Evolutionary conservation across 1,139 yeast species (phyloP).

Genomic region (Debaryomycetaceae sp.): DNA sequence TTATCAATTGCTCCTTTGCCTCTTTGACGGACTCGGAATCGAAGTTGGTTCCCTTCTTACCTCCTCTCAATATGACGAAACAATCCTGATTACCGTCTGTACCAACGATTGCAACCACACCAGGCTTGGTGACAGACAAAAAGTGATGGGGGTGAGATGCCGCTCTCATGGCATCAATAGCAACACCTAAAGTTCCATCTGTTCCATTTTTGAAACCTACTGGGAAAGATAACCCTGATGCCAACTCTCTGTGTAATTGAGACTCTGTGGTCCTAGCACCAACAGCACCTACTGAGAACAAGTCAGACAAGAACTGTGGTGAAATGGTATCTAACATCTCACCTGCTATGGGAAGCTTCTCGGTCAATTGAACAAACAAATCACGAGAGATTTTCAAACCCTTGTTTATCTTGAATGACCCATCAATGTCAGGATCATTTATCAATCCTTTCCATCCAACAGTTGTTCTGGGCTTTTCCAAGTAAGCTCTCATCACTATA

Average conservation of each 20-base stretch:
- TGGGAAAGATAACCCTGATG: conserved; percentile 94
- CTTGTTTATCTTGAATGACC: conserved; percentile 89
- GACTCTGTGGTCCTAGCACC: conserved; percentile 99
- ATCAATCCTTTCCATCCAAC: conserved; percentile 99
- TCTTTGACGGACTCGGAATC: conserved; percentile 69
- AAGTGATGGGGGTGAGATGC: conserved; percentile 94
- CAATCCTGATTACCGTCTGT: conserved; percentile 92
- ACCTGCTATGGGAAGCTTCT: conserved; percentile 82
- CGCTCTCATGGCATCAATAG: conserved; percentile 90
- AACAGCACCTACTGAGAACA: conserved; percentile 91
- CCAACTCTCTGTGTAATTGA: conserved; percentile 92
- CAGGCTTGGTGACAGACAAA: conserved; percentile 80
- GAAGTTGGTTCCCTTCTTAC: conserved; percentile 86
- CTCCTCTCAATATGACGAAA: conserved; percentile 92
- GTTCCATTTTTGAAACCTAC: conserved; percentile 97
- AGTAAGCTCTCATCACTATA: conserved; percentile 94
- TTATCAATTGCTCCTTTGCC: conserved; percentile 62
- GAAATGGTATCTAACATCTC: conserved; percentile 98
- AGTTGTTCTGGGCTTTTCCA: conserved; percentile 97
- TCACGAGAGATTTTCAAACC: conserved; percentile 88
- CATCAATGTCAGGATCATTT: conserved; percentile 95
- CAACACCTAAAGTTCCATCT: conserved; percentile 88
- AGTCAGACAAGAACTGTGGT: conserved; percentile 88
- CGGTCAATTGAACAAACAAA: conserved; percentile 79
- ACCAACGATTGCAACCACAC: conserved; percentile 92